These are phyloP conservation scores for Saussurea involucrata DNA, from an alignment of 129 eudicot genomes.

Conservation along the genomic window DNA sequence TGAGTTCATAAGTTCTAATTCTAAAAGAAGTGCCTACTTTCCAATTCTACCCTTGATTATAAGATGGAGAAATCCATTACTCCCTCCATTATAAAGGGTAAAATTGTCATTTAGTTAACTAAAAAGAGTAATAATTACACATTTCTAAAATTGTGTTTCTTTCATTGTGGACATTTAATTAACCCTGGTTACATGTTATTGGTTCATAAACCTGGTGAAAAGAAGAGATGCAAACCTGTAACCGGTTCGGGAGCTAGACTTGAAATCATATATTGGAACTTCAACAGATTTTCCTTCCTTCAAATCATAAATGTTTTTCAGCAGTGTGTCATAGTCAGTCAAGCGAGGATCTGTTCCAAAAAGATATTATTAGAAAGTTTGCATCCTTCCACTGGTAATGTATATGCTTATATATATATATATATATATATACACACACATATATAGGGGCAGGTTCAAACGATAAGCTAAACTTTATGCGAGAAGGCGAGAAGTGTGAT, in stretches of 20 bases:
- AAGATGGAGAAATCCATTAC: neutral
- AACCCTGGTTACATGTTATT: neutral
- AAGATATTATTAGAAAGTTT: slow-evolving; percentile 6
- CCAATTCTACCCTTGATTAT: no score
- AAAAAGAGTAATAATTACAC: neutral
- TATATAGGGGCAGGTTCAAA: no score
- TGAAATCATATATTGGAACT: slow-evolving; percentile 85
- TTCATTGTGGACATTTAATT: neutral
- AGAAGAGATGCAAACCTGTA: slow-evolving; percentile 49
- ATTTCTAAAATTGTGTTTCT: neutral
- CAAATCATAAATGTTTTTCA: slow-evolving; percentile 71
- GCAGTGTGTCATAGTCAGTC: slow-evolving; percentile 91
- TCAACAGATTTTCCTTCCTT: slow-evolving; percentile 68
- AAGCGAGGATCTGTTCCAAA: slow-evolving; percentile 77
- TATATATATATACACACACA: neutral
- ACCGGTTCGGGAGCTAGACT: slow-evolving; percentile 86
- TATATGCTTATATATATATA: no score
- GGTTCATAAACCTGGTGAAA: neutral
- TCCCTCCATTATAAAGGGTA: neutral
- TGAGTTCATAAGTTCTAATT: slow-evolving; percentile 6
- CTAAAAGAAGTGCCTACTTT: no score
- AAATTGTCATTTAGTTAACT: neutral
- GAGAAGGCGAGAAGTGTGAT: no score
- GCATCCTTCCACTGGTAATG: neutral
- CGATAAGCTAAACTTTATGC: no score